phyloP scores from a whole-genome alignment of 73 alveolate genomes.

The Uronychia binucleata region DNA sequence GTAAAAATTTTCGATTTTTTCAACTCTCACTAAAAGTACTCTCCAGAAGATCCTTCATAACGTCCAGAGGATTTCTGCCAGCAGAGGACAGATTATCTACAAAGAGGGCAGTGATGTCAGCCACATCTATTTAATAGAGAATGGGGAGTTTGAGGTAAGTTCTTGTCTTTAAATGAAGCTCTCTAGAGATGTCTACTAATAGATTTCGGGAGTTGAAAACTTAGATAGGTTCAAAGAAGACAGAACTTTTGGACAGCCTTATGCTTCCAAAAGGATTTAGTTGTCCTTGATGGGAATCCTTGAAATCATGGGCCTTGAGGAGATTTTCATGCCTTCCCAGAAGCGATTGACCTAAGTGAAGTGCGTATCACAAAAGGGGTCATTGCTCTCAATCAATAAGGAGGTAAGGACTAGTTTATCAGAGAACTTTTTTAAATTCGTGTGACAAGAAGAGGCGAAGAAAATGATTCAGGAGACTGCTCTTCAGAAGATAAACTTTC shows the following conservation, averaged over 20 bases:
- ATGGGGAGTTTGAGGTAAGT: constrained; percentile 18
- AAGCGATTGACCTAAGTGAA: background rate
- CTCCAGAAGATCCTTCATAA: background rate
- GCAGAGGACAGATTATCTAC: constrained; percentile 5
- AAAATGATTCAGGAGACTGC: background rate
- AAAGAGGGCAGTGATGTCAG: constrained; percentile 1
- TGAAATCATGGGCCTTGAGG: background rate
- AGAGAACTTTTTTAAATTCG: background rate
- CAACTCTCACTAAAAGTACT: background rate
- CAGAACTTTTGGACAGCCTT: background rate
- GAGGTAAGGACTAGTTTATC: background rate
- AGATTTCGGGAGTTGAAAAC: background rate
- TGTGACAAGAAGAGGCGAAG: background rate
- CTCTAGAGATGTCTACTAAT: background rate
- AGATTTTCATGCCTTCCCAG: background rate
- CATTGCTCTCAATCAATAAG: background rate
- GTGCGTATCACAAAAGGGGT: background rate
- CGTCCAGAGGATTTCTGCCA: background rate
- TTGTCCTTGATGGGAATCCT: background rate
- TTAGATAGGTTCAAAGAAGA: background rate
- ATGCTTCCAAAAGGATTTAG: background rate
- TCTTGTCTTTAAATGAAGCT: background rate
- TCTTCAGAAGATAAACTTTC: background rate
- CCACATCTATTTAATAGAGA: background rate
- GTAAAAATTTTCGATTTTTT: constrained; percentile 7